phyloP scores from a whole-genome alignment of 23 red algal genomes.

The Gracilariopsis chorda region DNA sequence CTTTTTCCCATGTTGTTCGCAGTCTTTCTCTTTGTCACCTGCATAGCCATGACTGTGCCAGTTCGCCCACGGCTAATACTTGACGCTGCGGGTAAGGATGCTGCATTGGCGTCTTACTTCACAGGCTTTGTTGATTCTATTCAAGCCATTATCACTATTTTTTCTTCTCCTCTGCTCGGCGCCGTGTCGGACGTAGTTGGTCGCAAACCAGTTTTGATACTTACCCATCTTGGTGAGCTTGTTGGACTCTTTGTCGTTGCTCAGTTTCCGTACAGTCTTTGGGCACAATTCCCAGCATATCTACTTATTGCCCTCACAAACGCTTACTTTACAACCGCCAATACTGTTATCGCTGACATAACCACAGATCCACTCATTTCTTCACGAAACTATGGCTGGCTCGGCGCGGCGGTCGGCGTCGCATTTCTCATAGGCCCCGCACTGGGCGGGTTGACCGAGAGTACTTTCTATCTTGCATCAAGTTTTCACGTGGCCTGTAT shows the following conservation, averaged over 20 bases:
- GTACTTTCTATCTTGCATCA: conserved; percentile 9
- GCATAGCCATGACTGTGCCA: conserved; percentile 58
- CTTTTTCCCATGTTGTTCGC: conserved; percentile 16
- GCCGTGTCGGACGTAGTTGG: conserved; percentile 56
- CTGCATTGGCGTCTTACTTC: conserved; percentile 30
- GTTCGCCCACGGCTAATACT: conserved; percentile 66
- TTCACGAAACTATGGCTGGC: conserved; percentile 41
- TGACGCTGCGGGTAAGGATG: conserved; percentile 24
- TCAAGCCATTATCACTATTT: conserved; percentile 27
- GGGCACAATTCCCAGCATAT: conserved; percentile 24
- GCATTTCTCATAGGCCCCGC: conserved; percentile 57
- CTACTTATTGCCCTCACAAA: conserved; percentile 42
- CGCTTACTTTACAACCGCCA: conserved; percentile 56
- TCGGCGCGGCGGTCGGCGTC: conserved; percentile 48
- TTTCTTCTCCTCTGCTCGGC: conserved; percentile 53
- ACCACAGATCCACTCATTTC: background rate
- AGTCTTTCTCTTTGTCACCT: conserved; percentile 37
- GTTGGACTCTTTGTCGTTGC: conserved; percentile 34
- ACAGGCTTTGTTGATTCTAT: conserved; percentile 27
- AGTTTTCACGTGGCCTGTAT: conserved; percentile 40
- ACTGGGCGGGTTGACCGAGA: conserved; percentile 49
- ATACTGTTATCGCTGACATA: conserved; percentile 54
- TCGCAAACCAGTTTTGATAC: conserved; percentile 49
- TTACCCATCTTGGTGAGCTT: conserved; percentile 39
- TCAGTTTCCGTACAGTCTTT: conserved; percentile 11